Evolutionary conservation across 2,329 filamentous ascomycete species (phyloP), one percentile per base, ranked within the genome.

Genomic region (Aphanocladium album): DNA sequence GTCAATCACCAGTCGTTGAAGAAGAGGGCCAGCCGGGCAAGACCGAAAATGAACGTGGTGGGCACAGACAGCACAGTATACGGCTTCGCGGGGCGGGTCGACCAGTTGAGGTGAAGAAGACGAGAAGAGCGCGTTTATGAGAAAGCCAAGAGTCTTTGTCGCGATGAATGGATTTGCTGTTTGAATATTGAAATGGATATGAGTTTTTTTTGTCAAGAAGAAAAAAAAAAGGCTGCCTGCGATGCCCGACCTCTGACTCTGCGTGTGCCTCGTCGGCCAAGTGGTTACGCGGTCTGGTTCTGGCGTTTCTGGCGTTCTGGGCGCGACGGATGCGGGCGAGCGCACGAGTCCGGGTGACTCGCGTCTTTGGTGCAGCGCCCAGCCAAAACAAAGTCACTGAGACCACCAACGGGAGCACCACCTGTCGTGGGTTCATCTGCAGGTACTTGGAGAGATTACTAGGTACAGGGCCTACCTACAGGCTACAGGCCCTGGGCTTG

Each of bases 311-410:
- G 64, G 65, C 68, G 70, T 69, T 70, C 65, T 62, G 56, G 68
- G 67, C 68, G 68, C 69, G 68, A 70, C 67, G 67, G 64, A 60
- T 60, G 60, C 62, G 63, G 60, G 37, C 45, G 46, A 51, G 58
- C 25, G 27, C n/a, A 43, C n/a, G 46, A 23, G 37, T 43, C 7
- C 9, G 35, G 33, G 56, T 59, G 46, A 59, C 52, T 23, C 23
- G 17, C 12, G 43, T 33, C 45, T 27, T 49, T 46, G 51, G 58
- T 41, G 59, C 16, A 25, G 35, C 47, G 39, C 12, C 25, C 37
- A 14, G 27, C 37, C 7, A 52, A 50, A 52, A 25, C 3, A 25
- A 59, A 27, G 56, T 59, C 56, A 45, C 47, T 27, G 17, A 19
- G 35, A 54, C 47, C 5, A 21, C 5, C 49, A 37, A 30, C 30